Evolutionary conservation across 495 filamentous ascomycete genomes (phyloP).

Genomic region (Neurospora sublineolata): DNA sequence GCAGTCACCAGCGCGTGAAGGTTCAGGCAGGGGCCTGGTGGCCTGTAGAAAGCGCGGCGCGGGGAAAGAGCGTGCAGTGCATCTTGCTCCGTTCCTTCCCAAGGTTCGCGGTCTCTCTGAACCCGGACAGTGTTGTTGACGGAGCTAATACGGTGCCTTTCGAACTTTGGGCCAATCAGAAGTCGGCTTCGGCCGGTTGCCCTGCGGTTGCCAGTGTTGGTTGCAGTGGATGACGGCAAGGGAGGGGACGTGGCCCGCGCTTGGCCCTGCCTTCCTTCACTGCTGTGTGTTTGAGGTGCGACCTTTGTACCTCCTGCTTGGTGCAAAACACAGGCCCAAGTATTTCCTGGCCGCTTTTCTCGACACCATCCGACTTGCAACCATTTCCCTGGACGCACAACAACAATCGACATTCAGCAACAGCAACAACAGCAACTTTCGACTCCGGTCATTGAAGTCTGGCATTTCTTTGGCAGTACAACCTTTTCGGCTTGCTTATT

Average conservation of each 20-base stretch:
- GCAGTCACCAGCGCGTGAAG: not conserved
- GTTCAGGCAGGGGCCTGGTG: not conserved
- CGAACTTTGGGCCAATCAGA: conserved; percentile 26
- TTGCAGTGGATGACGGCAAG: conserved; percentile 13
- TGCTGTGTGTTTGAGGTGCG: conserved; percentile 15
- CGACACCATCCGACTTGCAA: not conserved
- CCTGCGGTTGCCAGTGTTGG: conserved; percentile 39
- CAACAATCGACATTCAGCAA: not conserved
- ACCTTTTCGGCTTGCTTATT: not conserved
- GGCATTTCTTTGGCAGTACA: not conserved
- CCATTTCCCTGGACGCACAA: not conserved
- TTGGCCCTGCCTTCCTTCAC: conserved; percentile 9
- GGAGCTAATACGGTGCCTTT: not conserved
- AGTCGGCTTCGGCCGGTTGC: conserved; percentile 22
- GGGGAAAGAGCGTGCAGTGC: not conserved
- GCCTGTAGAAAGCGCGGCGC: not conserved
- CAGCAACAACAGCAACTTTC: not conserved
- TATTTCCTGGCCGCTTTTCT: not conserved
- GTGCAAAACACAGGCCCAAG: conserved; percentile 5
- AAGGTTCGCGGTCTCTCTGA: not conserved
- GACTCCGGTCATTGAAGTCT: not conserved
- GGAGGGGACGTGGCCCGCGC: conserved; percentile 14
- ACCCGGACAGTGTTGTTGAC: not conserved
- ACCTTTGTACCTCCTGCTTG: conserved; percentile 18
- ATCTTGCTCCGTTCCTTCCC: not conserved